Base-by-base conservation (phyloP, 75 land plant species). In the Adiantum capillusveneris region DNA sequence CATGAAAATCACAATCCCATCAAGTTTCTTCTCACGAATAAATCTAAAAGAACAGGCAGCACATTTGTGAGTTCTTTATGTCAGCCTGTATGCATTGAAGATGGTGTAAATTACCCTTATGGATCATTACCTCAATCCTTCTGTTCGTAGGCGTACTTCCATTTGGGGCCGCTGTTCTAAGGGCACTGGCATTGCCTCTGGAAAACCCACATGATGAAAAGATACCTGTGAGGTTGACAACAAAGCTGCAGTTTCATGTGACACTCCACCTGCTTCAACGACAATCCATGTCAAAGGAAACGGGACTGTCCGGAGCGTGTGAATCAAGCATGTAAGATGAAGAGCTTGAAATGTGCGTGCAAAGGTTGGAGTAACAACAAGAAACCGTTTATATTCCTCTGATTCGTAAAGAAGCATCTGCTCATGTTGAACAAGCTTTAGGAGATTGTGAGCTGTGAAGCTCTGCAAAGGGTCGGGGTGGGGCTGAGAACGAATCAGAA, bases 401-500 rank as follows among this genome's bases (percentile, higher is more conserved):
- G 37, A 34, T 25, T 89, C 97, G 54, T 80, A 75, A 70, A 73
- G 65, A 13, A 26, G 1, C 57, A 75, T 60, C 84, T 92, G 97
- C 77, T 92, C 89, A 60, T 29, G 64, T 65, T 92, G 97, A 19
- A 92, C 97, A 42, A 76, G 65, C 65, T 85, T 84, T 20, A 92
- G 59, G 36, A 92, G 68, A 64, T 53, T 20, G 45, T 92, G 85
- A 11, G 94, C 97, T 31, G 66, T 71, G 81, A 84, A 66, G 41
- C 76, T 76, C 74, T 92, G 90, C 5, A 21, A 41, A 29, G 89
- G 81, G 53, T 88, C 68, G 6, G 97, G 97, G 56, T 92, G 94
- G 57, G 97, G 95, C 90, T 89, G 88, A 42, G 86, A 84, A 50
- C 97, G 77, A 62, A 92, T 82, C 26, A 74, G 78, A 62, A 92